Evolutionary conservation across 176 grass and related monocot genomes (phyloP).

Genomic region (Pharus latifolius): DNA sequence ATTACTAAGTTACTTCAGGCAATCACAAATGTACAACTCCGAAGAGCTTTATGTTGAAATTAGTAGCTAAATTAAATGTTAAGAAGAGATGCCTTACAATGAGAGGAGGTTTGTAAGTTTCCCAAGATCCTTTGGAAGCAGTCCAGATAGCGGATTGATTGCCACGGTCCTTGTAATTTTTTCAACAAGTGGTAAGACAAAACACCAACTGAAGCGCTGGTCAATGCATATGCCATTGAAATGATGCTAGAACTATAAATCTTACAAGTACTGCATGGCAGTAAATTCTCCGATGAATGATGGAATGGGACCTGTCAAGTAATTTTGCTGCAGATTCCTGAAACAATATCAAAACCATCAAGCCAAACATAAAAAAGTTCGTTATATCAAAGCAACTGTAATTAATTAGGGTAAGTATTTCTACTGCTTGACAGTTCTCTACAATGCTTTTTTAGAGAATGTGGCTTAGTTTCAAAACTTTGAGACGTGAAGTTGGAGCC

Average conservation of each 20-base stretch:
- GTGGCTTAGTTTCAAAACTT: too few relatives aligned
- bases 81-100: conserved; percentile 14
- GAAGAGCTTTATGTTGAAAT: too few relatives aligned
- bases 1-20: too few relatives aligned
- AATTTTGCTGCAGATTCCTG: conserved; percentile 28
- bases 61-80: too few relatives aligned
- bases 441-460: too few relatives aligned
- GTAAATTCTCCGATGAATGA: conserved; percentile 46
- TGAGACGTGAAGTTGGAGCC: not conserved
- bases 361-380: too few relatives aligned
- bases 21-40: too few relatives aligned
- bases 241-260: not conserved
- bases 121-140: conserved; percentile 39
- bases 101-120: conserved; percentile 21
- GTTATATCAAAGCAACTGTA: too few relatives aligned
- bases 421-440: too few relatives aligned
- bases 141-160: conserved; percentile 45
- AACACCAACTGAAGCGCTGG: not conserved
- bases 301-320: conserved; percentile 32
- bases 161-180: conserved; percentile 13
- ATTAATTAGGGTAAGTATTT: too few relatives aligned
- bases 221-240: not conserved
- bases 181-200: too few relatives aligned
- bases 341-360: not conserved
- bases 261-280: conserved; percentile 32